These are phyloP conservation scores for Nissolia schottii DNA, from an alignment of 306 rosid species.

Conservation along the genomic window DNA sequence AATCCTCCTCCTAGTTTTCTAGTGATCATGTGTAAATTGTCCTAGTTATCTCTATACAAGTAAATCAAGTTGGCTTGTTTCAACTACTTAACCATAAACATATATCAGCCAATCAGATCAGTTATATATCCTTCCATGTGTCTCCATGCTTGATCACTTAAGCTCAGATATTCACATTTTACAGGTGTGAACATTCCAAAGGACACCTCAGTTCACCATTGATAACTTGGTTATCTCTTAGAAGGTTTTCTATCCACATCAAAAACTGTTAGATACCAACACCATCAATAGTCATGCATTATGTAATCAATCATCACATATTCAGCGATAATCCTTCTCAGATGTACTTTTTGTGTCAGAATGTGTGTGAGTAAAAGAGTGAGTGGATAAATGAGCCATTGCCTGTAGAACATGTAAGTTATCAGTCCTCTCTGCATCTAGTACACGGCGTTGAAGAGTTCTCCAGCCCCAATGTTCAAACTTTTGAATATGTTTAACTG, in stretches of 20 bases:
- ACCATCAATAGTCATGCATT: background rate
- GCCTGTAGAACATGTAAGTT: constrained; percentile 72
- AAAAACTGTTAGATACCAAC: background rate
- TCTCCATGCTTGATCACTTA: background rate
- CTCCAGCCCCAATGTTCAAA: constrained; percentile 95
- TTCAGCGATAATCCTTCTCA: background rate
- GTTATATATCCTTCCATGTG: background rate
- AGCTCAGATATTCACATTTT: background rate
- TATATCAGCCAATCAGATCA: background rate
- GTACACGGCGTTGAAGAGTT: constrained; percentile 71
- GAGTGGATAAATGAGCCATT: background rate
- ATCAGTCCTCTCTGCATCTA: constrained; percentile 84
- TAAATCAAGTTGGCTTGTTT: background rate
- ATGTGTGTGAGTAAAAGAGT: background rate
- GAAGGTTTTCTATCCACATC: background rate
- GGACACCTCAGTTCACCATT: background rate
- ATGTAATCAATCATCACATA: background rate
- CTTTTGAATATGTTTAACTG: constrained; percentile 82
- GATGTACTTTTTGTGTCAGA: background rate
- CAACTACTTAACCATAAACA: background rate
- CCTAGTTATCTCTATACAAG: background rate
- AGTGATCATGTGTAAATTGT: background rate
- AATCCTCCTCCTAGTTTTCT: background rate
- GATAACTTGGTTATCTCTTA: background rate
- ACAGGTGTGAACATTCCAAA: background rate